Evolutionary conservation across 257 asterid genomes (phyloP), one percentile per base, ranked within the genome.

Genomic region (Nicotiana sylvestris): DNA sequence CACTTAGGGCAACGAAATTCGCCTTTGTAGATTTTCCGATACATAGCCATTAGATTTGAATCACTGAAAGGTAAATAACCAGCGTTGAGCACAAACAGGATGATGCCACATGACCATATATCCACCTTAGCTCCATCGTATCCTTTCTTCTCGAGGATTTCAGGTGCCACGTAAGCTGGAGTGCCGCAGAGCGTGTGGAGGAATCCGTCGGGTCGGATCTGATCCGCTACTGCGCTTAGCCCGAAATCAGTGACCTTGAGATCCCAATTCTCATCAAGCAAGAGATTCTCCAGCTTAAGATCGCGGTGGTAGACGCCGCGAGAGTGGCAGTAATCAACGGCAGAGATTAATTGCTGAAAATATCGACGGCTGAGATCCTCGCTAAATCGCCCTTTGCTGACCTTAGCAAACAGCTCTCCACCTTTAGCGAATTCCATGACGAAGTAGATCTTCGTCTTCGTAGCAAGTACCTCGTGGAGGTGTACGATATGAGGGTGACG

Each of bases 341-440:
- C 83, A 1, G 83, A 66, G 56, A 81, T 81, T 58, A 81, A 7
- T 37, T 66, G 83, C 29, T 81, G 83, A 55, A 81, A 81, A 16
- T 81, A 81, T 53, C 72, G 18, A 39, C 83, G 79, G 83, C 83
- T 81, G 56, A 81, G 83, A 65, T 81, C 83, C 17, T 81, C 83
- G 55, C 83, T 66, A 17, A 81, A 81, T 9, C 83, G 62, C 1
- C 83, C 83, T 68, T 81, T 81, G 12, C 33, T 33, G 1, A 81
- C 79, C 49, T 65, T 81, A 2, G 65, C 4, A 33, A 81, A 81
- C 27, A 67, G 79, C 83, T 81, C 83, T 68, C 78, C 83, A 12
- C 83, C 83, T 65, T 79, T 79, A 30, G 82, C 82, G 29, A 60
- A 79, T 29, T 79, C 82, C 62, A 79, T 79, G 16, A 79, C 76